Conservation (phyloP, 164 flowering plant species). For the Magnolia officinalis region DNA sequence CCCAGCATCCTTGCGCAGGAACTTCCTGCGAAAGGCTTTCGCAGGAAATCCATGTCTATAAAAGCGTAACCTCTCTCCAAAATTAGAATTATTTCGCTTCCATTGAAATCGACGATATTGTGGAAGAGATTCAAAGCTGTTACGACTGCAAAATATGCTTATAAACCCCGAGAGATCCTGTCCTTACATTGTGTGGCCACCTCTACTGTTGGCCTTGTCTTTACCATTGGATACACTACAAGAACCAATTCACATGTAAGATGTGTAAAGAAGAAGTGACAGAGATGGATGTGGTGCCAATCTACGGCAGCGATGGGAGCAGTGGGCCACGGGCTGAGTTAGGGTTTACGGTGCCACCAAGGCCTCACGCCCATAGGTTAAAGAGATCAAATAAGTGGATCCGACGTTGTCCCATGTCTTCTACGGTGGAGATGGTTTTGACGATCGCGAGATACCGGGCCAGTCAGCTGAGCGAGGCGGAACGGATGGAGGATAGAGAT, state of each 20-base stretch:
- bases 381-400: conserved; percentile 67
- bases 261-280: conserved; percentile 56
- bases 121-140: too few relatives aligned
- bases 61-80: too few relatives aligned
- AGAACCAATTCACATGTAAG: conserved; percentile 48
- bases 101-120: too few relatives aligned
- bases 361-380: conserved; percentile 64
- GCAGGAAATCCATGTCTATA: too few relatives aligned
- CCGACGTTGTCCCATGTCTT: conserved; percentile 23
- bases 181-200: conserved; percentile 70
- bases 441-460: too few relatives aligned
- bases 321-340: conserved; percentile 23
- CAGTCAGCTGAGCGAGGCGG: too few relatives aligned
- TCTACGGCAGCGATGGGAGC: conserved; percentile 44
- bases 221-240: conserved; percentile 27
- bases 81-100: too few relatives aligned
- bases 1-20: too few relatives aligned
- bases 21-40: too few relatives aligned
- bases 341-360: conserved; percentile 48
- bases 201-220: conserved; percentile 37
- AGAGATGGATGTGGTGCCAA: conserved; percentile 41
- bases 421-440: too few relatives aligned
- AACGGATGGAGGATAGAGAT: too few relatives aligned
- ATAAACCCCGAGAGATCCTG: conserved; percentile 52
- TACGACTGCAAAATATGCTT: too few relatives aligned